phyloP scores from a whole-genome alignment of 2,329 filamentous ascomycete genomes.

The Pestalotiopsis sp. region DNA sequence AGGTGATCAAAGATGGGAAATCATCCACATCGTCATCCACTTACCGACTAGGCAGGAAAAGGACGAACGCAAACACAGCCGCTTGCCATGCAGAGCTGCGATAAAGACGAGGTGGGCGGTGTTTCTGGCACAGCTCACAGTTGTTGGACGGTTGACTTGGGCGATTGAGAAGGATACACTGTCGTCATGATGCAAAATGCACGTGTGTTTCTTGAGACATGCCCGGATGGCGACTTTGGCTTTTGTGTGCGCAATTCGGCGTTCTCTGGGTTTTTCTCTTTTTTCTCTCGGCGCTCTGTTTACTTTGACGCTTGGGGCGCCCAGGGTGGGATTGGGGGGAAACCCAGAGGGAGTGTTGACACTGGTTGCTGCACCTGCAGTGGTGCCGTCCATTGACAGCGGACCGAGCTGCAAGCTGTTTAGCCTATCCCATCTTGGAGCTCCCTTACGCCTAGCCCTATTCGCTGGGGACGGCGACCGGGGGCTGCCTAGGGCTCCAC shows the following conservation, averaged over 20 bases:
- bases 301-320: constrained; percentile 1
- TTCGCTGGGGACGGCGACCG: background rate
- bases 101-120: background rate
- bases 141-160: background rate
- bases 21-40: constrained; percentile 4
- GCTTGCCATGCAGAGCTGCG: background rate
- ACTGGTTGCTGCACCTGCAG: background rate
- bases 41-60: background rate
- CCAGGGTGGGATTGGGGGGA: background rate
- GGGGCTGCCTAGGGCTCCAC: background rate
- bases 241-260: background rate
- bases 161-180: background rate
- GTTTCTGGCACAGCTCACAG: background rate
- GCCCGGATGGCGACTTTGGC: background rate
- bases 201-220: background rate
- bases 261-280: background rate
- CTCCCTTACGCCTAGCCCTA: background rate
- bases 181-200: background rate
- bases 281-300: background rate
- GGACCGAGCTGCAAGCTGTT: constrained; percentile 2
- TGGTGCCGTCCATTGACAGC: constrained; percentile 4
- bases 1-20: background rate
- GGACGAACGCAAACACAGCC: background rate
- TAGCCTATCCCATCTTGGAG: constrained; percentile 1
- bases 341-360: background rate